Base-by-base conservation (phyloP, 140 eudicot genomes). In the Flaveria floridana region DNA sequence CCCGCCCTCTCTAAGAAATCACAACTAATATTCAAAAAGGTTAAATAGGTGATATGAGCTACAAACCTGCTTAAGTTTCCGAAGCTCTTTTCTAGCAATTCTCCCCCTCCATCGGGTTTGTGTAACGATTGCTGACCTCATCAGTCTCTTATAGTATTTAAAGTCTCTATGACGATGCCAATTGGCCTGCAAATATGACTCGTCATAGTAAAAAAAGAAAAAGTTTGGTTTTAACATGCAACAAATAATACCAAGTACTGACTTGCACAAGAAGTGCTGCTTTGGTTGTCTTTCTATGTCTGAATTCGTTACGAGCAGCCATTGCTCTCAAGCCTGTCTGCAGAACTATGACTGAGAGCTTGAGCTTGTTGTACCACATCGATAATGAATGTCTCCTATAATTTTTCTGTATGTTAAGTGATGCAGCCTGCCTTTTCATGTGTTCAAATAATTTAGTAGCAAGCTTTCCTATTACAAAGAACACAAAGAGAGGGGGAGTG, bases 91-190 rank as follows among this genome's bases (percentile, higher is more conserved):
- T 75, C 83, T 89, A 73, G 89, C 96, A 70, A 76, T 26, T 66
- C 85, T 85, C 65, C 99, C 99, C 77, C 99, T 94, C 99, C 99
- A 94, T 82, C 97, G 82, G 70, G 91, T 86, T 84, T 94, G 99
- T 26, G 97, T 85, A 46, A 86, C 71, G 82, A 94, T 46, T 69
- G 95, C 81, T 68, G 96, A 85, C 80, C 83, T 58, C 84, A 73
- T 90, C 83, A 94, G 87, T 73, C 68, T 90, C 90, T 85, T 90
- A 82, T 86, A 84, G 83, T 91, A 88, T 39, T 87, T 79, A 74
- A 71, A 82, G 63, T 84, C 91, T 81, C 91, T 82, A 78, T 94
- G 91, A 79, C 97, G 85, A 61, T 82, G 96, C 97, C 96, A 91
- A 46, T 82, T 79, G 52, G 96, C 94, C 99, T 94, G 95, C 80